A percentile compares a stretch with the other conserved stretches of the same genome.
These are phyloP conservation scores for Erigeron philadelphicus DNA, from an alignment of 140 eudicot genomes.

Conservation along the genomic window DNA sequence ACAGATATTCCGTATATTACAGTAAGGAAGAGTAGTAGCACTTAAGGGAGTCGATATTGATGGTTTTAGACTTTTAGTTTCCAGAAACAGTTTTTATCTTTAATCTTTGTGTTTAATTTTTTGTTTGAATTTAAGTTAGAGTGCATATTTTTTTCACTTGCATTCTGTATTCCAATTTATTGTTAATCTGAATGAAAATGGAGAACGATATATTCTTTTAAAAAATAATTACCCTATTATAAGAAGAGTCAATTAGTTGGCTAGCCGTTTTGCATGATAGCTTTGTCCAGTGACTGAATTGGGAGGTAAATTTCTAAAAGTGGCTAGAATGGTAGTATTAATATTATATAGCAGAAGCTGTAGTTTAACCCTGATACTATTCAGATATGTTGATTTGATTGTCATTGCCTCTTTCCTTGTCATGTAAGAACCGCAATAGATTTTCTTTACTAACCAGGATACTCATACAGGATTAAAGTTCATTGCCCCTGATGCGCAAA, in stretches of 20 bases:
- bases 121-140: too few relatives aligned
- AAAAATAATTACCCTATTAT: background rate
- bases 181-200: too few relatives aligned
- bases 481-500: conserved; percentile 33
- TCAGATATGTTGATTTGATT: background rate
- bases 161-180: too few relatives aligned
- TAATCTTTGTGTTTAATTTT: too few relatives aligned
- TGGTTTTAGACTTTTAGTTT: background rate
- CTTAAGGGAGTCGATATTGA: background rate
- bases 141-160: too few relatives aligned
- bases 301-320: background rate
- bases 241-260: background rate
- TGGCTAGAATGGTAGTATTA: conserved; percentile 5
- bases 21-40: background rate
- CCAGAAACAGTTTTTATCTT: too few relatives aligned
- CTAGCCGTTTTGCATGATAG: background rate
- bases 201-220: too few relatives aligned
- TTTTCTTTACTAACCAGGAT: conserved; percentile 18
- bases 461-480: conserved; percentile 39
- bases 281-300: background rate
- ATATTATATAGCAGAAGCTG: background rate
- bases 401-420: conserved; percentile 3
- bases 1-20: background rate
- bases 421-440: background rate
- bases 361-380: background rate